Evolutionary conservation across 768 basidiomycete species (phyloP).

Genomic region (Hygrophoropsis aurantiaca): DNA sequence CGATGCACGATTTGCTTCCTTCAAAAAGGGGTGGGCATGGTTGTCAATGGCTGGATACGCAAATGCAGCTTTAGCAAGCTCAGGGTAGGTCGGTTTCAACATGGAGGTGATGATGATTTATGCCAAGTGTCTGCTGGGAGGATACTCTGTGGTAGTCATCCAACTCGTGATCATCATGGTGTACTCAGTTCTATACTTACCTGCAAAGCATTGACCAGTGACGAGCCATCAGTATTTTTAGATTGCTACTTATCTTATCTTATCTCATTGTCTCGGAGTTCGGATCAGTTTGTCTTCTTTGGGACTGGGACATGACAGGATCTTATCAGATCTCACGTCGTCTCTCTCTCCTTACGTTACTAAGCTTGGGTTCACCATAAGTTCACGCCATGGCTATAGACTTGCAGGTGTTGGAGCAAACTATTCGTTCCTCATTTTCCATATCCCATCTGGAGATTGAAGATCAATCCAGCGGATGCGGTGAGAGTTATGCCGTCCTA

Average conservation of each 20-base stretch:
- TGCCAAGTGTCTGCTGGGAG: too few species aligned
- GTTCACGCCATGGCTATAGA: slow-evolving; percentile 57
- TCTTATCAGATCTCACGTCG: slow-evolving; percentile 25
- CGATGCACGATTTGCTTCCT: slow-evolving; percentile 38
- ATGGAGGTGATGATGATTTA: not conserved
- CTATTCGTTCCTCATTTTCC: slow-evolving; percentile 62
- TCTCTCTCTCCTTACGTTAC: slow-evolving; percentile 1
- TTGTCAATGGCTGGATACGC: slow-evolving; percentile 69
- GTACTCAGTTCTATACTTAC: too few species aligned
- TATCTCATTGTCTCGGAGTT: too few species aligned
- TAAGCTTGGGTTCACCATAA: too few species aligned
- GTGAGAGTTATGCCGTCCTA: slow-evolving; percentile 71
- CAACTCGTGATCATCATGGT: too few species aligned
- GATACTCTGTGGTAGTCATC: too few species aligned
- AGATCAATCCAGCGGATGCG: slow-evolving; percentile 80
- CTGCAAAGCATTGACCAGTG: too few species aligned
- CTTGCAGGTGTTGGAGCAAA: slow-evolving; percentile 52
- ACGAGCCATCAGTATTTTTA: too few species aligned
- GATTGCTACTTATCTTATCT: slow-evolving; percentile 3
- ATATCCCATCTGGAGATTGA: slow-evolving; percentile 70
- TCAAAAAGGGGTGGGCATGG: slow-evolving; percentile 74
- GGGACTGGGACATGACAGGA: not conserved
- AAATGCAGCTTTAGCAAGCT: slow-evolving; percentile 18
- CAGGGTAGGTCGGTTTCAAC: slow-evolving; percentile 10
- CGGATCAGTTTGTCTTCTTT: not conserved